Conservation (phyloP, 176 grass and related monocot genomes). For the Ananas comosus region DNA sequence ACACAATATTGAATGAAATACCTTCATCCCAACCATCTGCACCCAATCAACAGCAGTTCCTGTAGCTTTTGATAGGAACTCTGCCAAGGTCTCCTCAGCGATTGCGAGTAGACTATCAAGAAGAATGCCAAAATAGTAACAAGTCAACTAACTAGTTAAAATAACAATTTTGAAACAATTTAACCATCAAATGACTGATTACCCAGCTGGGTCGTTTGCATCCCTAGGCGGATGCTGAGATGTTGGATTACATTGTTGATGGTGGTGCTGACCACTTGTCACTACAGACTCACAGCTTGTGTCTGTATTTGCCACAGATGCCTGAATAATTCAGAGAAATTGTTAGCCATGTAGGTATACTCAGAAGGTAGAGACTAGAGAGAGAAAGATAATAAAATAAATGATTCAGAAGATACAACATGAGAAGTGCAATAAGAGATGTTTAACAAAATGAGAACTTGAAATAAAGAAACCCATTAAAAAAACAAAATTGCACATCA, state of each 20-base stretch:
- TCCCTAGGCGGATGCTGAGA: slow-evolving; percentile 66
- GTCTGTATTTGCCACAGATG: slow-evolving; percentile 76
- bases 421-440: too few relatives aligned
- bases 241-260: slow-evolving; percentile 57
- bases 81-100: slow-evolving; percentile 52
- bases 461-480: too few relatives aligned
- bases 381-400: background rate
- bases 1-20: slow-evolving; percentile 3
- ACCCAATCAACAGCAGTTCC: slow-evolving; percentile 62
- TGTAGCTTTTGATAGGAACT: slow-evolving; percentile 51
- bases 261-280: slow-evolving; percentile 85
- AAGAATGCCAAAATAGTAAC: slow-evolving; percentile 6
- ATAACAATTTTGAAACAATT: background rate
- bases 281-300: slow-evolving; percentile 95
- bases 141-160: background rate
- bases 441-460: too few relatives aligned
- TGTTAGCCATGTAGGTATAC: slow-evolving; percentile 16
- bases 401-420: background rate
- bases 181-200: slow-evolving; percentile 10
- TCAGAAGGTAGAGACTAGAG: background rate
- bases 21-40: slow-evolving; percentile 56
- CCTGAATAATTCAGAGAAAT: slow-evolving; percentile 28
- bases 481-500: too few relatives aligned
- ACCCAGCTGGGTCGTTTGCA: slow-evolving; percentile 92
- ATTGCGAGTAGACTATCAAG: slow-evolving; percentile 38